Base-by-base conservation (phyloP, 1,284 basidiomycete genomes). In the Sporisorium exsertum region DNA sequence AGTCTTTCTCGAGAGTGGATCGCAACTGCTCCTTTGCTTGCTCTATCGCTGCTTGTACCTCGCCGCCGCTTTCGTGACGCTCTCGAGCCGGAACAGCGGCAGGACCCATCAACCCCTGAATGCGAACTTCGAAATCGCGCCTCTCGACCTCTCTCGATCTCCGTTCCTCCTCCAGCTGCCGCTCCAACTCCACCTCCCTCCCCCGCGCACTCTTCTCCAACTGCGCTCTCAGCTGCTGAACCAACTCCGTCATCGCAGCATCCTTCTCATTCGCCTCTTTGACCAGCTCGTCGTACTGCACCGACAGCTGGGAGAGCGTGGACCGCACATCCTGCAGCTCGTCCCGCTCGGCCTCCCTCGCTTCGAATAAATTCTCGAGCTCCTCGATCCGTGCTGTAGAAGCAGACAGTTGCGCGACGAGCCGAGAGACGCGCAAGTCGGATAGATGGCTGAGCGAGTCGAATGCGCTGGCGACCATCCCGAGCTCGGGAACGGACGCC, bases 1-100 rank as follows among this genome's bases (percentile, higher is more conserved):
- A 77, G 45, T 77, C 73, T 26, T 72, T 76, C 22, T 76, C 68
- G 26, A 67, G 15, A 2, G 68, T 65, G 29, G 32, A 8, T 0
- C 74, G 51, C 8, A 68, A 20, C 20, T 69, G 64, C 40, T 60
- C 52, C n/a, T 59, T 72, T 9, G 58, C 62, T 37, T 52, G 37
- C 29, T 72, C 62, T 22, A 64, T 20, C 22, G 15, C 55, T 32
- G 16, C 33, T 20, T 32, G 33, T 42, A 45, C 24, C 43, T 45
- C 10, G 7, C 56, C 45, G 13, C n/a, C 20, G 12, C 20, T 24
- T 16, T 26, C 27, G 29, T 32, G 29, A 32, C n/a, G n/a, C n/a
- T n/a, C n/a, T n/a, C n/a, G n/a, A n/a, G n/a, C n/a, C n/a, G n/a
- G n/a, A n/a, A n/a, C 13, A 2, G 24, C 13, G 24, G 42, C 22